Percentiles rank a stretch among this genome's conserved stretches.
phyloP scores from a whole-genome alignment of 2,329 filamentous ascomycete genomes.

The Pseudogymnoascus sp. region DNA sequence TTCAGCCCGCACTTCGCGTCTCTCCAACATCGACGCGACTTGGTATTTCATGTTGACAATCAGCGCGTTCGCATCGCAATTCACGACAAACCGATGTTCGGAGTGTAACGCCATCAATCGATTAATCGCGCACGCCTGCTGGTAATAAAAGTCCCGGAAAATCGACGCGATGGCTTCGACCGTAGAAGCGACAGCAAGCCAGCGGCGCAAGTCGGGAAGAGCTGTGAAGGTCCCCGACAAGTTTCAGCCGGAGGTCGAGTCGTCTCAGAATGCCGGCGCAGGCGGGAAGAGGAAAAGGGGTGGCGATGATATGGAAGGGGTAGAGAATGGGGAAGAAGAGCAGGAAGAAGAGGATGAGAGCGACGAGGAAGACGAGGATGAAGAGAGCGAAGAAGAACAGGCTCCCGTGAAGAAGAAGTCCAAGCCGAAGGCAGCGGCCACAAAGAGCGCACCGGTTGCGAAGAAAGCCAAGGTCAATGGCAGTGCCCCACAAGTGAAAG shows the following conservation, averaged over 20 bases:
- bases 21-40: conserved; percentile 6
- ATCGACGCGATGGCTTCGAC: conserved; percentile 49
- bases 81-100: background rate
- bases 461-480: conserved; percentile 62
- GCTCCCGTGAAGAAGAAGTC: conserved; percentile 30
- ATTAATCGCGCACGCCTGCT: background rate
- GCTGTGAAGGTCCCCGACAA: conserved; percentile 54
- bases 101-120: background rate
- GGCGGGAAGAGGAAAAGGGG: conserved; percentile 52
- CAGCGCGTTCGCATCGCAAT: conserved; percentile 1
- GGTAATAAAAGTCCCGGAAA: background rate
- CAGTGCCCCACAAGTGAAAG: conserved; percentile 46
- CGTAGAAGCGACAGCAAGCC: conserved; percentile 40
- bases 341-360: conserved; percentile 37
- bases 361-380: conserved; percentile 34
- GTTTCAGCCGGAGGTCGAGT: conserved; percentile 44
- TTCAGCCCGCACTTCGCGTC: conserved; percentile 1
- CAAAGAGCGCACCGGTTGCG: conserved; percentile 47
- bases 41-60: background rate
- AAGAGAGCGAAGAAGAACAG: conserved; percentile 41
- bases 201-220: conserved; percentile 63
- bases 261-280: conserved; percentile 31
- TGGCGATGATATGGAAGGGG: conserved; percentile 41
- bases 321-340: conserved; percentile 38
- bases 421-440: conserved; percentile 29